phyloP scores from a whole-genome alignment of 2,329 filamentous ascomycete genomes.

The Paecilomyces sp. region DNA sequence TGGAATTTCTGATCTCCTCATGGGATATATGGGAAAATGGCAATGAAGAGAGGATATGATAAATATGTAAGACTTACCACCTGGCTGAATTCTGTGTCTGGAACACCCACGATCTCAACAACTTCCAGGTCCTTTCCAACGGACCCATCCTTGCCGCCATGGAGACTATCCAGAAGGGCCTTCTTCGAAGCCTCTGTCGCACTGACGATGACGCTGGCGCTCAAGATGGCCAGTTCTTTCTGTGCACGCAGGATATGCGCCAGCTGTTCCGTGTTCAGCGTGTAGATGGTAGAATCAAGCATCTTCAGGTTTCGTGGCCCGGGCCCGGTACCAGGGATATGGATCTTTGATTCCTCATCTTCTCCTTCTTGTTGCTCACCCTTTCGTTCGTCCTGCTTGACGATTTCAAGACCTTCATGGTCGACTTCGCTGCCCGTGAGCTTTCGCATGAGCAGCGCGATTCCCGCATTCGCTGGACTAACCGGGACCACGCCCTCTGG shows the following conservation, averaged over 20 bases:
- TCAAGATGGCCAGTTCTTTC: conserved; percentile 31
- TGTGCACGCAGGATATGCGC: conserved; percentile 26
- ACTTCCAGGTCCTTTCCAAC: conserved; percentile 26
- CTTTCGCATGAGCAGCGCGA: conserved; percentile 5
- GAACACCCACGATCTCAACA: conserved; percentile 33
- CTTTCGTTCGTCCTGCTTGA: background rate
- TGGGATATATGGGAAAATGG: too few relatives aligned
- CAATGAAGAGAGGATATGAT: background rate
- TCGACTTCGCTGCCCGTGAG: conserved; percentile 1
- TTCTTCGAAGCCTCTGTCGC: conserved; percentile 26
- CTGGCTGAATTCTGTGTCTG: conserved; percentile 29
- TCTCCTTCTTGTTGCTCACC: background rate
- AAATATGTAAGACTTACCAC: conserved; percentile 18
- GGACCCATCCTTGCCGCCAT: conserved; percentile 2
- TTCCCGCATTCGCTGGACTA: background rate
- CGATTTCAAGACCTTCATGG: background rate
- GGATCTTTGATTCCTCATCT: conserved; percentile 21
- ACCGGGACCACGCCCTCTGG: conserved; percentile 6
- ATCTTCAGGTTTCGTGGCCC: conserved; percentile 25
- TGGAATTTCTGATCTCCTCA: background rate
- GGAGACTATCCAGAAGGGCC: conserved; percentile 23
- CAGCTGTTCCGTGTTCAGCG: conserved; percentile 27
- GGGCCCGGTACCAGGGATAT: conserved; percentile 19
- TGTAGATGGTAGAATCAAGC: conserved; percentile 37
- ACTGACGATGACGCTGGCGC: conserved; percentile 29